Conservation (phyloP, 2,329 filamentous ascomycete species). For the Ophiocordyceps robertsii region DNA sequence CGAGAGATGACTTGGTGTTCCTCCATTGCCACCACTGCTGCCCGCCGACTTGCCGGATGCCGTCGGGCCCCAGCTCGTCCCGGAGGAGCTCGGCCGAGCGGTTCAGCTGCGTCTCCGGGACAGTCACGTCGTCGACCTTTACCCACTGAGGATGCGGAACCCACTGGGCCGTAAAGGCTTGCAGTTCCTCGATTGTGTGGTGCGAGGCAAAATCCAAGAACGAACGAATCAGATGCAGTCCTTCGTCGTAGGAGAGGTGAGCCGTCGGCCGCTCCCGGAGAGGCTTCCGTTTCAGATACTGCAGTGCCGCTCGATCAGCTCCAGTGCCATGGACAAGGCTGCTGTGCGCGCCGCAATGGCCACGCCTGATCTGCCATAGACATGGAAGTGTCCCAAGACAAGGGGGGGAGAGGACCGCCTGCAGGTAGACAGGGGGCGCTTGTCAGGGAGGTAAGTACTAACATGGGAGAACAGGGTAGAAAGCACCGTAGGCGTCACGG, state of each 20-base stretch:
- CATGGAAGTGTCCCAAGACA: too few species aligned
- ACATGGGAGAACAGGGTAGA: conserved; percentile 81
- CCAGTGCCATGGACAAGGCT: too few species aligned
- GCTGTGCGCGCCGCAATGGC: too few species aligned
- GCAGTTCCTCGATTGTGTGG: conserved; percentile 85
- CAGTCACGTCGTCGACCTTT: conserved; percentile 54
- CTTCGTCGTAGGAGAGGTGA: conserved; percentile 89
- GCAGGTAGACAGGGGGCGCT: too few species aligned
- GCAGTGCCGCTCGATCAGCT: background rate
- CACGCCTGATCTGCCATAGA: too few species aligned
- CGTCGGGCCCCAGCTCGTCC: conserved; percentile 64
- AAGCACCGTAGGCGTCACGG: conserved; percentile 77
- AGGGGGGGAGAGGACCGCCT: too few species aligned
- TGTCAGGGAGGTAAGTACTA: conserved; percentile 7
- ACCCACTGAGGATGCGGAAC: conserved; percentile 86
- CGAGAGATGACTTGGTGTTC: conserved; percentile 48
- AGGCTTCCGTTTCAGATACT: conserved; percentile 74
- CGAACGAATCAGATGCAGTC: conserved; percentile 70
- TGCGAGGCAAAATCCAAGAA: conserved; percentile 78
- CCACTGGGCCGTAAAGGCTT: conserved; percentile 83
- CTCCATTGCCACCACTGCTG: conserved; percentile 86
- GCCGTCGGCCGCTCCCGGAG: conserved; percentile 70
- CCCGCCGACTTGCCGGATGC: conserved; percentile 65
- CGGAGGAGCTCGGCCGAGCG: conserved; percentile 55
- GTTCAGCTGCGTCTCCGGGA: conserved; percentile 50